phyloP scores from a whole-genome alignment of 768 basidiomycete species.

The Sporobolomyces phaffii region DNA sequence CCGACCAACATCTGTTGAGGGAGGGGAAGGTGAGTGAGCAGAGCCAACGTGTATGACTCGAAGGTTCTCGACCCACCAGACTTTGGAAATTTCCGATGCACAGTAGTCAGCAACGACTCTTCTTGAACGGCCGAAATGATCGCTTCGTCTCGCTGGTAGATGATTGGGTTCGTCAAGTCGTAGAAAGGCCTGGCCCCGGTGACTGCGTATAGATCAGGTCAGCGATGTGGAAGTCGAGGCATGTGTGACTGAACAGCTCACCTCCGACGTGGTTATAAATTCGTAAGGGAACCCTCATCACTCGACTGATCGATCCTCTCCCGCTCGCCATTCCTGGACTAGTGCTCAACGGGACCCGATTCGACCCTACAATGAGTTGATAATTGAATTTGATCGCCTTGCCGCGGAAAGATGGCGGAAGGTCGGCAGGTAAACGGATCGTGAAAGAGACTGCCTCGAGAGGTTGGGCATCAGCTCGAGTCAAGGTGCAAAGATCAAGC shows the following conservation, averaged over 20 bases:
- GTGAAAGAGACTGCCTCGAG: constrained; percentile 65
- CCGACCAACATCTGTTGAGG: constrained; percentile 15
- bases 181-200: constrained; percentile 61
- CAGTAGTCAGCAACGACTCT: neutral
- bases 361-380: constrained; percentile 81
- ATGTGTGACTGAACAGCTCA: constrained; percentile 46
- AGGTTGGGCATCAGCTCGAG: neutral
- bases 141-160: constrained; percentile 48
- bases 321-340: constrained; percentile 44
- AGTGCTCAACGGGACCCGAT: constrained; percentile 40
- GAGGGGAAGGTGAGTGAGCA: neutral
- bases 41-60: fast-evolving
- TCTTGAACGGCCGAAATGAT: constrained; percentile 38
- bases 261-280: constrained; percentile 82
- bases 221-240: neutral
- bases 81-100: neutral
- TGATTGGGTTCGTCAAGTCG: constrained; percentile 75
- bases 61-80: constrained; percentile 23
- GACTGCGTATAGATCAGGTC: constrained; percentile 44
- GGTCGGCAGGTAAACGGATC: constrained; percentile 63
- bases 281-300: constrained; percentile 86
- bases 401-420: constrained; percentile 88
- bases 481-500: constrained; percentile 10
- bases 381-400: constrained; percentile 79
- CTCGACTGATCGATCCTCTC: constrained; percentile 58